Conservation (phyloP, 805 yeast species). For the Lipomyces kockii region DNA sequence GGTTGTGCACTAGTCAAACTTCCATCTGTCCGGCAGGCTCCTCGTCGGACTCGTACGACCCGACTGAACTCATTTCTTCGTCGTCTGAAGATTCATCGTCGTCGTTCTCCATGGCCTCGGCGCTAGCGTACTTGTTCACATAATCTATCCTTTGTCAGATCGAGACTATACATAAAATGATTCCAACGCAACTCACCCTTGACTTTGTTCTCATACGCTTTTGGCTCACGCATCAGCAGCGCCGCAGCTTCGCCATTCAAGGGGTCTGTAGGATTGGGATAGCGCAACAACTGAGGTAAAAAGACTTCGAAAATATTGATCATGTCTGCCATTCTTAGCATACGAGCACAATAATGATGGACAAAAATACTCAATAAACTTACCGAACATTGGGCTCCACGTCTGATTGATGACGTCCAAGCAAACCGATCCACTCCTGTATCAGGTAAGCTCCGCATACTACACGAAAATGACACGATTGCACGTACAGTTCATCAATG, state of each 20-base stretch:
- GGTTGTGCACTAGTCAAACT: conserved; percentile 34
- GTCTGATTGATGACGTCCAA: conserved; percentile 95
- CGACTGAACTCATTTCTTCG: conserved; percentile 50
- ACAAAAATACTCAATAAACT: background rate
- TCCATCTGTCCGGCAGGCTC: conserved; percentile 50
- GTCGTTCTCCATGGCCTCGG: conserved; percentile 55
- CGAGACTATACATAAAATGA: background rate
- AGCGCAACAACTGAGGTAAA: conserved; percentile 85
- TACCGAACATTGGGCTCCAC: conserved; percentile 95
- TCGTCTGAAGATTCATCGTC: conserved; percentile 48
- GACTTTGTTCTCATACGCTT: conserved; percentile 69
- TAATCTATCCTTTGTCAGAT: conserved; percentile 49
- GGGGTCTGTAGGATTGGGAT: conserved; percentile 95
- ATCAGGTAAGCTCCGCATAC: background rate
- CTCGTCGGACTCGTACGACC: conserved; percentile 48
- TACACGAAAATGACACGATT: background rate
- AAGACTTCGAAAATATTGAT: conserved; percentile 89
- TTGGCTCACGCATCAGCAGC: conserved; percentile 69
- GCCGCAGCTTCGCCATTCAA: conserved; percentile 88
- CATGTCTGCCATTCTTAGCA: conserved; percentile 50
- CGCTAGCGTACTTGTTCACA: conserved; percentile 69
- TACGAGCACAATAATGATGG: background rate
- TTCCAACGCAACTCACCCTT: conserved; percentile 41
- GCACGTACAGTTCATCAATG: conserved; percentile 69
- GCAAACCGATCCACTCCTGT: conserved; percentile 78